Conservation (phyloP, 176 grass and related monocot genomes). For the Bolboschoenus planiculmis region DNA sequence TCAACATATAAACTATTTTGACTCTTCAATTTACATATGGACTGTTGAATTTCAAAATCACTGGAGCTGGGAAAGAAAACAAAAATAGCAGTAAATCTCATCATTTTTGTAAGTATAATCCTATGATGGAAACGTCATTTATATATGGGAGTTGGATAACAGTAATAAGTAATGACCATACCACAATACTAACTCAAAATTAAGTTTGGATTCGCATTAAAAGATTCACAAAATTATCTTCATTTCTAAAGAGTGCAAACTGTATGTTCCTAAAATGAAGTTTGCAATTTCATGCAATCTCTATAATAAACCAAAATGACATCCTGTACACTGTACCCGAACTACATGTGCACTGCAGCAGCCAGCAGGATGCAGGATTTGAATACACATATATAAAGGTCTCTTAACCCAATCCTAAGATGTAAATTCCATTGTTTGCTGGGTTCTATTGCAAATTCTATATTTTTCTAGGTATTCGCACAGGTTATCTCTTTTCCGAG, state of each 20-base stretch:
- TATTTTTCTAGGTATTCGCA: neutral
- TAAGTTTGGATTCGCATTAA: neutral
- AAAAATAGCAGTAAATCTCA: neutral
- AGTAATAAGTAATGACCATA: no score
- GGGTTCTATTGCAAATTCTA: neutral
- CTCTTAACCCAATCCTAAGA: neutral
- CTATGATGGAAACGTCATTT: neutral
- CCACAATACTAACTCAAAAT: neutral
- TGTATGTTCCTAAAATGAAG: neutral
- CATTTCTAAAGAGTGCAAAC: neutral
- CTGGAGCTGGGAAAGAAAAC: neutral
- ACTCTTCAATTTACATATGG: neutral
- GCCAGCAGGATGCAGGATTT: no score
- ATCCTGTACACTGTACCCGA: no score
- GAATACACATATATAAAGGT: no score
- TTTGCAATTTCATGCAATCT: no score
- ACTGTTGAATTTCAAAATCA: neutral
- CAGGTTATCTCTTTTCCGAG: neutral
- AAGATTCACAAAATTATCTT: neutral
- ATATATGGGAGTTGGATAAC: neutral
- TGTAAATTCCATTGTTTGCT: neutral
- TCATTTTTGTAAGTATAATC: neutral
- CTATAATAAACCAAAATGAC: neutral
- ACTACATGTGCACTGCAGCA: no score
- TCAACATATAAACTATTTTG: neutral